Evolutionary conservation across 169 alveolate genomes (phyloP).

Genomic region (Babesia divergens): DNA sequence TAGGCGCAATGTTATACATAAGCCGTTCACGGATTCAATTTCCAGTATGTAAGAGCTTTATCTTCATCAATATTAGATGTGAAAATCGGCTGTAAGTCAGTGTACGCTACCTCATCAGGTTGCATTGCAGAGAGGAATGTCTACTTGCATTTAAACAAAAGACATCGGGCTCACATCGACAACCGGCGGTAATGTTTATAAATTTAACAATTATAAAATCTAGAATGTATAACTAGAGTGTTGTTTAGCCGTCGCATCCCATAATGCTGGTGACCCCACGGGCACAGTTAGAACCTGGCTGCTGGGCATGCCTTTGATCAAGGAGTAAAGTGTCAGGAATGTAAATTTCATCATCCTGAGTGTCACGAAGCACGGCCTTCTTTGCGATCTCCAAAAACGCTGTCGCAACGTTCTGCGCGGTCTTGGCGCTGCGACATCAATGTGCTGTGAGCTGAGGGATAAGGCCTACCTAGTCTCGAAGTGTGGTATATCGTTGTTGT

Average conservation of each 20-base stretch:
- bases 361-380: slow-evolving; percentile 81
- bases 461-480: slow-evolving; percentile 88
- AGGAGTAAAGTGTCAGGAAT: slow-evolving; percentile 61
- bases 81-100: too few species aligned
- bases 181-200: too few species aligned
- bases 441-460: not conserved
- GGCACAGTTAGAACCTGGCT: slow-evolving; percentile 35
- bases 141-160: too few species aligned
- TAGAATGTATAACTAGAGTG: too few species aligned
- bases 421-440: slow-evolving; percentile 85
- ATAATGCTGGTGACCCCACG: slow-evolving; percentile 40
- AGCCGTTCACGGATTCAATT: too few species aligned
- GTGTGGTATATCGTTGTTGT: slow-evolving; percentile 88
- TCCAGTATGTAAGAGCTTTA: too few species aligned
- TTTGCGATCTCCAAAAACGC: slow-evolving; percentile 92
- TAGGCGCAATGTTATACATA: too few species aligned
- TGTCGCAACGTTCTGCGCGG: slow-evolving; percentile 90
- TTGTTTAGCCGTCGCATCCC: slow-evolving; percentile 30
- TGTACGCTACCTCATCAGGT: too few species aligned
- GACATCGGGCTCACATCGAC: too few species aligned
- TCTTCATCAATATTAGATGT: too few species aligned
- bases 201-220: too few species aligned
- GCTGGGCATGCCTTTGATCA: slow-evolving; percentile 49
- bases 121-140: too few species aligned
- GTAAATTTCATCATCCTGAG: slow-evolving; percentile 82